These are phyloP conservation scores for Miamiensis avidus DNA, from an alignment of 169 alveolate species.

Conservation along the genomic window DNA sequence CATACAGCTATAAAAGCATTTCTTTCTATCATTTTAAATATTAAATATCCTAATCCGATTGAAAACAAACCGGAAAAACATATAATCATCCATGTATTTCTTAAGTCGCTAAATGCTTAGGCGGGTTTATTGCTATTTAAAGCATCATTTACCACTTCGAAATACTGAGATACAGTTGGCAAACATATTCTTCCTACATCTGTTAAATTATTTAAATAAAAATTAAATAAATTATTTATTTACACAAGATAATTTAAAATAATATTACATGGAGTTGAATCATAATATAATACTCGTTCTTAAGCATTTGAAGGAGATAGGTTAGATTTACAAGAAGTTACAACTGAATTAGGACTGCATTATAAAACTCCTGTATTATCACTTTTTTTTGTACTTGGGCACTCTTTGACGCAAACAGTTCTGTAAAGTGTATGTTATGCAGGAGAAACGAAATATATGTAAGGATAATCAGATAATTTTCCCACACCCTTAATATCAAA, in stretches of 20 bases:
- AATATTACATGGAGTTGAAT: conserved; percentile 7
- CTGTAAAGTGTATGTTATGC: not conserved
- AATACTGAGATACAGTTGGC: not conserved
- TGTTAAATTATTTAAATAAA: not conserved
- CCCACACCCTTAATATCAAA: not conserved
- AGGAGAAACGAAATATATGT: conserved; percentile 18
- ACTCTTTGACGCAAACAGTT: conserved; percentile 19
- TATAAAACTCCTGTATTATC: not conserved
- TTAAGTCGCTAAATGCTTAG: not conserved
- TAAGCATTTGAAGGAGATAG: not conserved
- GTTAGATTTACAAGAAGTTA: conserved; percentile 13
- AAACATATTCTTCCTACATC: conserved; percentile 17
- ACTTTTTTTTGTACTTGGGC: not conserved
- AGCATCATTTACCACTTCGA: not conserved
- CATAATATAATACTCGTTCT: not conserved
- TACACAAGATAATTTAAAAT: too few relatives aligned
- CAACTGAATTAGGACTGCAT: conserved; percentile 16
- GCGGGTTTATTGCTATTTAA: too few relatives aligned
- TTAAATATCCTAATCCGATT: not conserved
- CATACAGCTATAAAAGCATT: not conserved
- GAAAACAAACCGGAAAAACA: not conserved
- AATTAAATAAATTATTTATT: too few relatives aligned
- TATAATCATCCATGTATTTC: not conserved
- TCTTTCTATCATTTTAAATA: not conserved
- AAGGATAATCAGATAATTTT: conserved; percentile 1